phyloP scores from a whole-genome alignment of 495 filamentous ascomycete species.

The Penicillium arizonense region DNA sequence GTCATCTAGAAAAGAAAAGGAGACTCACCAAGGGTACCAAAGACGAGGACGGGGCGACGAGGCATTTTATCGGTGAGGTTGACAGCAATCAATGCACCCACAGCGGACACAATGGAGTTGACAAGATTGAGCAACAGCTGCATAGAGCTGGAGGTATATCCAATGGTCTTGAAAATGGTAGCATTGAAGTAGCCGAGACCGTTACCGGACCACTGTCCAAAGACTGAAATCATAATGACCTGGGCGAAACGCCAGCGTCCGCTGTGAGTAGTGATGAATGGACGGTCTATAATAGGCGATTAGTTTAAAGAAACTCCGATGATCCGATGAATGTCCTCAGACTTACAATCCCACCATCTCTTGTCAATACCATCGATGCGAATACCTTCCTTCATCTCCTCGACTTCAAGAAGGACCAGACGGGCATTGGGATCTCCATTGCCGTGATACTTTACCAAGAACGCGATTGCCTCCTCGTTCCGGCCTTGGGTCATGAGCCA shows the following conservation, averaged over 20 bases:
- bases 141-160: slow-evolving; percentile 45
- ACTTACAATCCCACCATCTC: slow-evolving; percentile 64
- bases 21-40: slow-evolving; percentile 53
- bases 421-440: slow-evolving; percentile 51
- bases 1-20: slow-evolving; percentile 42
- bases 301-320: neutral
- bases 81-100: slow-evolving; percentile 66
- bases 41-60: slow-evolving; percentile 59
- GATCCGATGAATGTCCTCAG: neutral
- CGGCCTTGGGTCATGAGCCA: slow-evolving; percentile 55
- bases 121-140: slow-evolving; percentile 62
- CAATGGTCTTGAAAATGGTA: slow-evolving; percentile 38
- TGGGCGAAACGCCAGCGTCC: slow-evolving; percentile 62
- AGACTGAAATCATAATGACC: slow-evolving; percentile 61
- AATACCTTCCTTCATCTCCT: slow-evolving; percentile 61
- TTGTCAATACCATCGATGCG: slow-evolving; percentile 57
- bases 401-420: slow-evolving; percentile 54
- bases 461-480: slow-evolving; percentile 50
- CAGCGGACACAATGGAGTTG: slow-evolving; percentile 64
- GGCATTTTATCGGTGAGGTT: slow-evolving; percentile 64
- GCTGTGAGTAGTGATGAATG: slow-evolving; percentile 57
- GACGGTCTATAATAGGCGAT: slow-evolving; percentile 31
- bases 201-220: slow-evolving; percentile 52
- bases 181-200: slow-evolving; percentile 50
- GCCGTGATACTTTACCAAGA: slow-evolving; percentile 59